A percentile compares a stretch with the other conserved stretches of the same genome.
phyloP scores from a whole-genome alignment of 192 early-diverging fungal species.

The Coemansia sp. region DNA sequence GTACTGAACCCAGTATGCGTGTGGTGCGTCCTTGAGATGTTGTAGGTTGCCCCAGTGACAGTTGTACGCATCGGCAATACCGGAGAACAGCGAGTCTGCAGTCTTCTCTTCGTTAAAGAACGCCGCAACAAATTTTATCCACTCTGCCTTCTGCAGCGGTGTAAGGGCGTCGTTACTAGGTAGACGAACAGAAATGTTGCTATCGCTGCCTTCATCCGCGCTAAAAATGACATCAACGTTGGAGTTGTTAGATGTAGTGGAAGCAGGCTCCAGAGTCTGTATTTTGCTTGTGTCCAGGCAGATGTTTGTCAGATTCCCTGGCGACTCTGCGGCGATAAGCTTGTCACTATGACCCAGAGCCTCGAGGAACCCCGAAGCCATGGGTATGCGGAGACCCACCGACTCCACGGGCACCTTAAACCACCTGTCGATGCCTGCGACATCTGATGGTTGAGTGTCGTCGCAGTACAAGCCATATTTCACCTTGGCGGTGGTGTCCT shows the following conservation, averaged over 20 bases:
- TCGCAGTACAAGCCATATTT: conserved; percentile 52
- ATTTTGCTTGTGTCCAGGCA: conserved; percentile 36
- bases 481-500: conserved; percentile 27
- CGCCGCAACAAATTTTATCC: conserved; percentile 46
- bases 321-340: conserved; percentile 21
- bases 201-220: conserved; percentile 28
- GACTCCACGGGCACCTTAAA: conserved; percentile 47
- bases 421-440: conserved; percentile 41
- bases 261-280: conserved; percentile 9
- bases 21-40: conserved; percentile 32
- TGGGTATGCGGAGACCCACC: conserved; percentile 34
- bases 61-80: conserved; percentile 37
- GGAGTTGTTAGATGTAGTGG: conserved; percentile 2
- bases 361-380: conserved; percentile 50
- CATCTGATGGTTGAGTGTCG: conserved; percentile 32
- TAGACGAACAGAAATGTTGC: conserved; percentile 26
- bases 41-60: conserved; percentile 49
- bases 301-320: conserved; percentile 36
- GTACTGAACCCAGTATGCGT: conserved; percentile 64
- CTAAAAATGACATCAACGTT: conserved; percentile 35
- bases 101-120: conserved; percentile 45
- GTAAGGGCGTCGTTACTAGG: conserved; percentile 31
- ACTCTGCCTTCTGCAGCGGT: conserved; percentile 48
- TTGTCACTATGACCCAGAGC: conserved; percentile 23
- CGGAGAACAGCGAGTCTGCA: conserved; percentile 29